Base-by-base conservation (phyloP, 1,139 yeast genomes). In the Hanseniaspora sp. region DNA sequence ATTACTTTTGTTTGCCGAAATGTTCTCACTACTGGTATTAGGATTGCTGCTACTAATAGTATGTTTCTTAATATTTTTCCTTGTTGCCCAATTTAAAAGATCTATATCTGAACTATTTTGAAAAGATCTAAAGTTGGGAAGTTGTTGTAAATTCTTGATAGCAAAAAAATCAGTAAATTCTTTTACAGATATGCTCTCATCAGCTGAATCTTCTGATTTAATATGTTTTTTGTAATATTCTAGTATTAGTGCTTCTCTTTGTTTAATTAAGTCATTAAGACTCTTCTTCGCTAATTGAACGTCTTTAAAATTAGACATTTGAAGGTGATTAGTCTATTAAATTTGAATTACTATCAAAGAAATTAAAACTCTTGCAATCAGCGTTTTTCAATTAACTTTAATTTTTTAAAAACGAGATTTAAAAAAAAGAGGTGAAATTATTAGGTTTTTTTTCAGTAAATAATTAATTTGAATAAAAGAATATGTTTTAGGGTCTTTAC, bases 121-220 rank as follows among this genome's bases (percentile, higher is more conserved):
- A 31, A 54, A 54, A 7, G 48, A 46, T 31, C 48, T 54, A 15
- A 54, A 54, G n/a, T 54, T 48, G 23, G 56, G 53, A 34, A 54
- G 47, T 31, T 53, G 55, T 9, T 48, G 53, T 5, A 53, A 34
- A 29, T 54, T 54, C 34, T 45, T 48, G 4, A 54, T 54, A 7
- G 28, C 44, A 40, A 48, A 54, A 41, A 47, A 45, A 2, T 45
- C 40, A 3, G 17, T 49, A 30, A 48, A 54, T 8, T 44, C 53
- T 33, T 48, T 40, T n/a, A 39, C 12, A 17, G 48, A 40, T 11
- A 53, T n/a, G 3, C 42, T 34, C 29, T 43, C 46, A 15, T 42
- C 41, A 7, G 28, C n/a, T 13, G 38, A 13, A 29, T 42, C 52
- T 35, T 47, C 40, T 5, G 42, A 28, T 15, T 48, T 33, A 3